Percentiles rank a stretch among this genome's conserved stretches.
phyloP scores from a whole-genome alignment of 192 early-diverging fungal species.

The Coemansia sp. region DNA sequence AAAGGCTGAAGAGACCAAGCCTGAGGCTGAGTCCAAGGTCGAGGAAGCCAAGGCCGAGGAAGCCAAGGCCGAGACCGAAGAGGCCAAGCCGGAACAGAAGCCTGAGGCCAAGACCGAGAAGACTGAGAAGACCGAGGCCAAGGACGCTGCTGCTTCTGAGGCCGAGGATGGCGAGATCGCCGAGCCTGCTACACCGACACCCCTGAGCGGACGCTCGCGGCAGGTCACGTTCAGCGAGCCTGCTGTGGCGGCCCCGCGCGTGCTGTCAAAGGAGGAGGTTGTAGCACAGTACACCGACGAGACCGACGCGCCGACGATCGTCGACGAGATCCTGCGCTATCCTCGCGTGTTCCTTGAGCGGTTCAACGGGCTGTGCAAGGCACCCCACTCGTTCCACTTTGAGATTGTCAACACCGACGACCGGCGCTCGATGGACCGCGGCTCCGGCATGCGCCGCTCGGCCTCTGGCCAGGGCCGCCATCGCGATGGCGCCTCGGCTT shows the following conservation, averaged over 20 bases:
- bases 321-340: slow-evolving; percentile 65
- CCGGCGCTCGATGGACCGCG: slow-evolving; percentile 44
- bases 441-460: slow-evolving; percentile 46
- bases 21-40: neutral
- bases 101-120: slow-evolving; percentile 17
- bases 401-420: slow-evolving; percentile 49
- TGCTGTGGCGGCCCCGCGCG: slow-evolving; percentile 35
- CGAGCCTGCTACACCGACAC: slow-evolving; percentile 9
- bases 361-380: slow-evolving; percentile 64
- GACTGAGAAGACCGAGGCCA: slow-evolving; percentile 8
- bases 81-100: slow-evolving; percentile 13
- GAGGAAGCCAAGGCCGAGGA: slow-evolving; percentile 28
- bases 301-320: slow-evolving; percentile 36
- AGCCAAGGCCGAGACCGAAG: slow-evolving; percentile 1
- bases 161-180: slow-evolving; percentile 10
- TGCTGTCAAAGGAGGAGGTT: slow-evolving; percentile 39
- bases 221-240: slow-evolving; percentile 50
- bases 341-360: slow-evolving; percentile 74
- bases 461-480: slow-evolving; percentile 36
- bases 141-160: slow-evolving; percentile 34
- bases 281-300: slow-evolving; percentile 54
- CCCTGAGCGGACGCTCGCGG: slow-evolving; percentile 34
- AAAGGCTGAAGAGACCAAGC: neutral
- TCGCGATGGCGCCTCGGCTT: slow-evolving; percentile 22
- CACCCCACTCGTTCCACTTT: slow-evolving; percentile 56